Evolutionary conservation across 2,329 filamentous ascomycete genomes (phyloP).

Genomic region (Seiridium unicorne): DNA sequence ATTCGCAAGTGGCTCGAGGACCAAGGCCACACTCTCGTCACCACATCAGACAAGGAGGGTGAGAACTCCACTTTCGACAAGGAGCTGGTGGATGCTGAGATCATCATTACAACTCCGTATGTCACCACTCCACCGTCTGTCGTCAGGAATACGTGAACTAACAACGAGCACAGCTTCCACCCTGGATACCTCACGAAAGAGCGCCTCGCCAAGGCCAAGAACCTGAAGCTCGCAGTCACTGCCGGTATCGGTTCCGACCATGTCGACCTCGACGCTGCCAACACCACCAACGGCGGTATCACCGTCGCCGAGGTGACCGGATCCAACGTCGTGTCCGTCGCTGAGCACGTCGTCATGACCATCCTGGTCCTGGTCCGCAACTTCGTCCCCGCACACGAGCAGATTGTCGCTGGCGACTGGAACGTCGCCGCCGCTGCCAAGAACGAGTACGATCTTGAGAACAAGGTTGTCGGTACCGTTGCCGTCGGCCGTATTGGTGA

Average conservation of each 20-base stretch:
- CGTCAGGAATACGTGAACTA: background rate
- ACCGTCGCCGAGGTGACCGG: conserved; percentile 98
- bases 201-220: conserved; percentile 96
- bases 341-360: conserved; percentile 99
- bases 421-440: conserved; percentile 94
- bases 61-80: conserved; percentile 91
- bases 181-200: conserved; percentile 96
- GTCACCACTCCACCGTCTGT: conserved; percentile 22
- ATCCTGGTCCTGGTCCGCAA: conserved; percentile 95
- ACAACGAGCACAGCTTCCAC: conserved; percentile 71
- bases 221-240: conserved; percentile 95
- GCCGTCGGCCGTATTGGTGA: conserved; percentile 97
- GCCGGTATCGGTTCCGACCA: conserved; percentile 98
- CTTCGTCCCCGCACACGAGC: conserved; percentile 96
- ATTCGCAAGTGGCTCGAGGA: conserved; percentile 97
- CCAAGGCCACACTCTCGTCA: conserved; percentile 92
- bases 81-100: conserved; percentile 92
- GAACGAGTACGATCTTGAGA: conserved; percentile 97
- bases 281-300: conserved; percentile 96
- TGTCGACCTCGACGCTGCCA: conserved; percentile 93
- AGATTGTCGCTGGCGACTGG: conserved; percentile 87
- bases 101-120: conserved; percentile 98
- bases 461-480: conserved; percentile 96
- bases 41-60: conserved; percentile 96
- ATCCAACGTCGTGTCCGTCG: conserved; percentile 97